Conservation (phyloP, 208 protist species). For the Trichomonas gallinae region DNA sequence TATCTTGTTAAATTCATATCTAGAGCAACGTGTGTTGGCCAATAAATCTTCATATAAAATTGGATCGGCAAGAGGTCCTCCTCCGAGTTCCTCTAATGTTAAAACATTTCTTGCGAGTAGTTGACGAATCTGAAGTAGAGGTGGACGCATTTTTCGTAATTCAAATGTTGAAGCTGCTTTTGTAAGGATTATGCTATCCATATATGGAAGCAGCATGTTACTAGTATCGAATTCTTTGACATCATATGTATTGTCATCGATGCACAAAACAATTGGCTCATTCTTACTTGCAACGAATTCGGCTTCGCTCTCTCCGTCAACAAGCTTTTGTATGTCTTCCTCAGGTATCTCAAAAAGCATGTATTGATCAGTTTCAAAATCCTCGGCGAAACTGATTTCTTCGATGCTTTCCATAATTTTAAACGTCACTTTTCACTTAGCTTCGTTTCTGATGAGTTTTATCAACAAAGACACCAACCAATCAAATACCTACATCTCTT, state of each 20-base stretch:
- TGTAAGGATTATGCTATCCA: not conserved
- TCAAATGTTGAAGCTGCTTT: not conserved
- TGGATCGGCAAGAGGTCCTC: not conserved
- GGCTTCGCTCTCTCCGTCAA: not conserved
- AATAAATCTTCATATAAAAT: not conserved
- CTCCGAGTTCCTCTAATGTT: not conserved
- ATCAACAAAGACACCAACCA: too few relatives aligned
- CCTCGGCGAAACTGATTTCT: not conserved
- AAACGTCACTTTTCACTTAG: not conserved
- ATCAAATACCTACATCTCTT: too few relatives aligned
- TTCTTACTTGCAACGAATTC: not conserved
- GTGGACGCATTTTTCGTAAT: not conserved
- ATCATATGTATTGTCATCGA: not conserved
- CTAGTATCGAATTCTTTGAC: constrained; percentile 8
- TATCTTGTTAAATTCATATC: not conserved
- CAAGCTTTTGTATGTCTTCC: not conserved
- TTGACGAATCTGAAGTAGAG: not conserved
- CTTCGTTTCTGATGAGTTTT: too few relatives aligned
- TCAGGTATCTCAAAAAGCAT: not conserved
- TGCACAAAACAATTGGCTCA: not conserved
- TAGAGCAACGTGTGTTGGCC: not conserved
- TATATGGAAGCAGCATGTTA: not conserved
- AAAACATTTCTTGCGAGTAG: not conserved
- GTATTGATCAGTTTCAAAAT: not conserved
- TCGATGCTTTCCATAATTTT: not conserved